Evolutionary conservation across 1,284 basidiomycete genomes (phyloP).

Genomic region (Gymnopus androsaceus): DNA sequence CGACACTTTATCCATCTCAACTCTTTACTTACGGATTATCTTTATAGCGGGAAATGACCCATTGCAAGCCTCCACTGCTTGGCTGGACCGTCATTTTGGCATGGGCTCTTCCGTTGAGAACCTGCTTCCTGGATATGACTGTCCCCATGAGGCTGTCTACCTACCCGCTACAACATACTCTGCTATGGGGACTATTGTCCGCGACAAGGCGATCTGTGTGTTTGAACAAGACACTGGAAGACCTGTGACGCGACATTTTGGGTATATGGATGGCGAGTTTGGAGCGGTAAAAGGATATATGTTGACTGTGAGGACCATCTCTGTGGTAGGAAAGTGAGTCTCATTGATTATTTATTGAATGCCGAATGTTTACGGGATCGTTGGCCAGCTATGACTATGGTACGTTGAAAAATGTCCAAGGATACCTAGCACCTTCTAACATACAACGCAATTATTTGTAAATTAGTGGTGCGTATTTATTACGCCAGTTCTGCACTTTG

Average conservation of each 20-base stretch:
- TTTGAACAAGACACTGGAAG: conserved; percentile 63
- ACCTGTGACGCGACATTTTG: conserved; percentile 61
- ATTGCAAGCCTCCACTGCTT: conserved; percentile 62
- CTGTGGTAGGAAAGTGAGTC: conserved; percentile 64
- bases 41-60: conserved; percentile 61
- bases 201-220: conserved; percentile 59
- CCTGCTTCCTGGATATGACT: conserved; percentile 66
- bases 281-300: conserved; percentile 63
- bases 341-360: conserved; percentile 1
- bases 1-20: conserved; percentile 7
- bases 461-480: conserved; percentile 3
- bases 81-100: conserved; percentile 67
- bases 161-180: conserved; percentile 59
- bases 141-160: conserved; percentile 60
- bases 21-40: background rate
- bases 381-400: conserved; percentile 54
- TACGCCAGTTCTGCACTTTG: conserved; percentile 20
- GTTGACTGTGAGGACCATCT: conserved; percentile 56
- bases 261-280: conserved; percentile 51
- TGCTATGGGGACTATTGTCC: conserved; percentile 42
- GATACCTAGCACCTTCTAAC: too few relatives aligned
- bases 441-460: too few relatives aligned
- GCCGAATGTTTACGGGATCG: background rate
- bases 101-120: conserved; percentile 59
- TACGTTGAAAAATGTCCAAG: conserved; percentile 31